Conservation (phyloP, 805 yeast species). For the Barnettozyma sp. region DNA sequence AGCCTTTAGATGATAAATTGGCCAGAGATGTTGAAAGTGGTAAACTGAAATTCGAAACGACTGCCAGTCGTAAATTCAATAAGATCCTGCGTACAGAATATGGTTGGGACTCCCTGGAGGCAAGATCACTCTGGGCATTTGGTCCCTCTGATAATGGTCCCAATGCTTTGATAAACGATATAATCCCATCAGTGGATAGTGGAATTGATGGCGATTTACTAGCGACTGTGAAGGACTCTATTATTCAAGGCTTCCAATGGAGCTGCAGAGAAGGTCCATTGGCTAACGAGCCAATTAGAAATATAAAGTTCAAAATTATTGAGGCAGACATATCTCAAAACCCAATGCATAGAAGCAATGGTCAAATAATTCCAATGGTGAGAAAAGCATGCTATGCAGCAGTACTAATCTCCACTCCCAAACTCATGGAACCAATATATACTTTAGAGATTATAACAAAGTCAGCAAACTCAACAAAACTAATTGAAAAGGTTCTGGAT, state of each 20-base stretch:
- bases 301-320: constrained; percentile 63
- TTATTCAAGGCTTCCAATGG: constrained; percentile 80
- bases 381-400: constrained; percentile 83
- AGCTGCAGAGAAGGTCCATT: constrained; percentile 82
- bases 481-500: constrained; percentile 43
- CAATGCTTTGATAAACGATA: constrained; percentile 59
- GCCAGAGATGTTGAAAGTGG: constrained; percentile 50
- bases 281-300: constrained; percentile 75
- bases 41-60: constrained; percentile 25
- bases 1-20: constrained; percentile 58
- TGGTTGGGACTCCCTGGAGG: constrained; percentile 78
- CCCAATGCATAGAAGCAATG: constrained; percentile 44
- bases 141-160: constrained; percentile 53
- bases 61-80: constrained; percentile 39
- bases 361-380: constrained; percentile 74
- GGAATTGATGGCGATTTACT: constrained; percentile 57
- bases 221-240: constrained; percentile 40
- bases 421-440: constrained; percentile 77
- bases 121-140: constrained; percentile 76
- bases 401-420: constrained; percentile 68
- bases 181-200: constrained; percentile 48
- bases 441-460: constrained; percentile 52
- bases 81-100: constrained; percentile 49
- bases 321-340: constrained; percentile 48
- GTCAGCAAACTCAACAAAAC: constrained; percentile 35